These are phyloP conservation scores for Millerago galiae DNA, from an alignment of 805 yeast genomes.

Conservation along the genomic window DNA sequence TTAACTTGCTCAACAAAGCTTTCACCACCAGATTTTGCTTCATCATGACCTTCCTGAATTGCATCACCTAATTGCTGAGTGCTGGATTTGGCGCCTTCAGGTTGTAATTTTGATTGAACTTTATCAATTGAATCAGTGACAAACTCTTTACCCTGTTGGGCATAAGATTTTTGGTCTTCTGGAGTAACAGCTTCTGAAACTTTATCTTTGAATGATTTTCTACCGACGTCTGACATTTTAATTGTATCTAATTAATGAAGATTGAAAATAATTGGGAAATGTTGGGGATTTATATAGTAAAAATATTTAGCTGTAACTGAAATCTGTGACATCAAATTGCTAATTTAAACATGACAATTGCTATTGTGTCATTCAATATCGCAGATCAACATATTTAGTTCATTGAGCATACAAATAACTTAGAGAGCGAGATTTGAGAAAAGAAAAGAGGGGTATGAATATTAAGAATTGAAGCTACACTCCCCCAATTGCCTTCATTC, in stretches of 20 bases:
- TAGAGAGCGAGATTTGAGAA: too few relatives aligned
- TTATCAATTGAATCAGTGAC: slow-evolving; percentile 64
- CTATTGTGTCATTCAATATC: not conserved
- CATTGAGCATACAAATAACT: too few relatives aligned
- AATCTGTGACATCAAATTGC: too few relatives aligned
- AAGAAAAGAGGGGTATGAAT: too few relatives aligned
- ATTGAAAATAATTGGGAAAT: too few relatives aligned
- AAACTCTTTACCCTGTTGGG: slow-evolving; percentile 64
- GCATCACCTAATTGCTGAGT: slow-evolving; percentile 65
- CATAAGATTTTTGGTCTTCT: slow-evolving; percentile 56
- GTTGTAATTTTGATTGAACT: slow-evolving; percentile 50
- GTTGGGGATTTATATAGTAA: too few relatives aligned
- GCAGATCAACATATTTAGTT: not conserved
- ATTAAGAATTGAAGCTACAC: too few relatives aligned
- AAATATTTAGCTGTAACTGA: not conserved
- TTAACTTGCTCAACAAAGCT: slow-evolving; percentile 48
- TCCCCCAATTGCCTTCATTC: too few relatives aligned
- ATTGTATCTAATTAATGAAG: slow-evolving; percentile 7
- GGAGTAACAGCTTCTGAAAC: slow-evolving; percentile 63
- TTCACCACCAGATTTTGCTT: slow-evolving; percentile 34
- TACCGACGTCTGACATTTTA: slow-evolving; percentile 50
- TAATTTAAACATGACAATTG: not conserved
- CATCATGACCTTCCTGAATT: slow-evolving; percentile 47
- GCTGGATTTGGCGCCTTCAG: slow-evolving; percentile 62
- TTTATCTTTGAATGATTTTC: slow-evolving; percentile 73